phyloP scores from a whole-genome alignment of 805 yeast species.

The Helenozyma baotianmanensis region DNA sequence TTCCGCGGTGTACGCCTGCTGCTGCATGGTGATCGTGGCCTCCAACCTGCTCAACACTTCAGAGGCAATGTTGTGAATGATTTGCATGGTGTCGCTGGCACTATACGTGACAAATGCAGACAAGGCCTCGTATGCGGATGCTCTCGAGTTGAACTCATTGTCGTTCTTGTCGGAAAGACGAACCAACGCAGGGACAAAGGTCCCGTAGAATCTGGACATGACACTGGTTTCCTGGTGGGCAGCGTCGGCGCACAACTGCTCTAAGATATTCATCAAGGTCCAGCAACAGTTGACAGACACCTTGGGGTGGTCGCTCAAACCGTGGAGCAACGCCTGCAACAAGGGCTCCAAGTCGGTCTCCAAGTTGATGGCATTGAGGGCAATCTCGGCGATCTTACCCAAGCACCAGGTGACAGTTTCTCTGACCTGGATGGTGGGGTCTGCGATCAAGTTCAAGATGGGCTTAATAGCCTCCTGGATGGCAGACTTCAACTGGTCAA shows the following conservation, averaged over 20 bases:
- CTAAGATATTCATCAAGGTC: slow-evolving; percentile 89
- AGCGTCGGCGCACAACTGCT: slow-evolving; percentile 64
- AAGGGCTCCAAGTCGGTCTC: slow-evolving; percentile 64
- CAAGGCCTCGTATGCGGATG: slow-evolving; percentile 95
- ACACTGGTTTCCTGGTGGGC: slow-evolving; percentile 48
- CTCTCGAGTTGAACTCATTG: slow-evolving; percentile 83
- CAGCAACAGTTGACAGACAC: slow-evolving; percentile 97
- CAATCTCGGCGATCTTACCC: slow-evolving; percentile 90
- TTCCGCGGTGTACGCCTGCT: slow-evolving; percentile 60
- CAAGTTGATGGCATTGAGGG: slow-evolving; percentile 68
- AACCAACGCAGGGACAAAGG: slow-evolving; percentile 65
- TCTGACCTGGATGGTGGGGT: slow-evolving; percentile 76
- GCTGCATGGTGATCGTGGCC: slow-evolving; percentile 52
- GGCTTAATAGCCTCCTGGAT: slow-evolving; percentile 82
- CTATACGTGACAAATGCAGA: slow-evolving; percentile 75
- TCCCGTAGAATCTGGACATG: slow-evolving; percentile 69
- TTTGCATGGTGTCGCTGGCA: slow-evolving; percentile 62
- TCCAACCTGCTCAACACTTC: slow-evolving; percentile 72
- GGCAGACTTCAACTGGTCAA: slow-evolving; percentile 57
- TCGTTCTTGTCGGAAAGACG: slow-evolving; percentile 67
- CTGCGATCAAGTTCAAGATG: slow-evolving; percentile 68
- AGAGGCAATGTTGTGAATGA: slow-evolving; percentile 68
- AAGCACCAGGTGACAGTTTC: slow-evolving; percentile 99
- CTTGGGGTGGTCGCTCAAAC: slow-evolving; percentile 88
- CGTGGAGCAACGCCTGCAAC: slow-evolving; percentile 66